phyloP scores from a whole-genome alignment of 164 flowering plant species.

The Macadamia integrifolia region DNA sequence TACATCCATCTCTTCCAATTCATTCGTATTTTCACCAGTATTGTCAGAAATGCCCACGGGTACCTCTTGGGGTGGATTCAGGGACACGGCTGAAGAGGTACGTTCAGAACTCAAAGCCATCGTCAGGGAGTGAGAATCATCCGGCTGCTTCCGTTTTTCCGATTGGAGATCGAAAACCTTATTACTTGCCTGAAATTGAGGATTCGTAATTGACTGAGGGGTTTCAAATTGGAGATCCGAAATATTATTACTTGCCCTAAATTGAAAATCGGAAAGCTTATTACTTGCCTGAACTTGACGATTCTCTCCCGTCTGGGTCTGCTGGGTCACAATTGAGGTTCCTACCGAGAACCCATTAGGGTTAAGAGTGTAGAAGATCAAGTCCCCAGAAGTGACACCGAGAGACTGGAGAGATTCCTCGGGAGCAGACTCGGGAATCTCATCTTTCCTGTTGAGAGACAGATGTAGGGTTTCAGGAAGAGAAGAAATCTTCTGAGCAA shows the following conservation, averaged over 20 bases:
- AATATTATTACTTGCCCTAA: neutral
- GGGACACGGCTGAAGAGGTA: neutral
- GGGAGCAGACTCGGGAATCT: slow-evolving; percentile 35
- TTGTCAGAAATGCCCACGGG: neutral
- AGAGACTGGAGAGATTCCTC: slow-evolving; percentile 38
- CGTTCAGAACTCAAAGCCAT: neutral
- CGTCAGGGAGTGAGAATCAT: neutral
- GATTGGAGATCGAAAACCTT: neutral
- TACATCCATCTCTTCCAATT: slow-evolving; percentile 21
- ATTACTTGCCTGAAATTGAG: neutral
- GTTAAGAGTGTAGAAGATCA: slow-evolving; percentile 43
- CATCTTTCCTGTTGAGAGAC: slow-evolving; percentile 63
- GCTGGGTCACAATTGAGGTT: slow-evolving; percentile 4
- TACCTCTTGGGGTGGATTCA: neutral
- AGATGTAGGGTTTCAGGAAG: slow-evolving; percentile 22
- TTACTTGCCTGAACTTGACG: neutral
- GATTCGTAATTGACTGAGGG: too few relatives aligned
- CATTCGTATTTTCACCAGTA: slow-evolving; percentile 10
- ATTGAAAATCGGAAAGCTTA: too few relatives aligned
- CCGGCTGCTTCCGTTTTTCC: neutral
- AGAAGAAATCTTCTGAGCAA: slow-evolving; percentile 9
- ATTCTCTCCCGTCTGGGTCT: neutral
- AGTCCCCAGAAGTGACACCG: slow-evolving; percentile 64
- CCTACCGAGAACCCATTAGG: slow-evolving; percentile 11
- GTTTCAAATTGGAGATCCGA: neutral